phyloP scores from a whole-genome alignment of 2,329 filamentous ascomycete genomes.

The Epichloe elymi region DNA sequence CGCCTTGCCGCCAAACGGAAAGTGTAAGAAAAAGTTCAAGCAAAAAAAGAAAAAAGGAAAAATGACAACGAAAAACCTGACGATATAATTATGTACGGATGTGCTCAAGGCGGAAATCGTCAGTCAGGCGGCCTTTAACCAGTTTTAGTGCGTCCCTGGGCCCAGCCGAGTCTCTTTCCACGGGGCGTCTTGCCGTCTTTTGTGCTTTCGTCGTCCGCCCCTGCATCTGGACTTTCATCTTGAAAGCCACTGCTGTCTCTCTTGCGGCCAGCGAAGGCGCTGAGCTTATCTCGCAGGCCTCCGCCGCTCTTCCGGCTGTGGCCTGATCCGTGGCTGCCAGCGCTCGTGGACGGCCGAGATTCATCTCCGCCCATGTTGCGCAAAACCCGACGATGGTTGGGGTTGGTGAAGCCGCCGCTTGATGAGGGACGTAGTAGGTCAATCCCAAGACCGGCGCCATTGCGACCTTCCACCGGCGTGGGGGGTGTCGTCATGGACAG shows the following conservation, averaged over 20 bases:
- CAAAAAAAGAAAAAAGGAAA: too few relatives aligned
- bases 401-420: conserved; percentile 16
- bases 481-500: conserved; percentile 35
- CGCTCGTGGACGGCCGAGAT: conserved; percentile 20
- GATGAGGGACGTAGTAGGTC: conserved; percentile 21
- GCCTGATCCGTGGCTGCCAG: conserved; percentile 13
- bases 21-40: too few relatives aligned
- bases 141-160: conserved; percentile 10
- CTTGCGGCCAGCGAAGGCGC: conserved; percentile 19
- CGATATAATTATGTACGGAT: too few relatives aligned
- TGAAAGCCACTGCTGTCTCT: conserved; percentile 11
- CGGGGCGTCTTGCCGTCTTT: conserved; percentile 5
- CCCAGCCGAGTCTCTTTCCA: conserved; percentile 6
- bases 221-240: conserved; percentile 10
- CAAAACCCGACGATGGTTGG: conserved; percentile 8
- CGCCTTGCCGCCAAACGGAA: too few relatives aligned
- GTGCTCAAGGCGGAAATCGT: too few relatives aligned
- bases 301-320: conserved; percentile 17
- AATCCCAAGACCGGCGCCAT: conserved; percentile 13
- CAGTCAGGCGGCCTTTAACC: conserved; percentile 4
- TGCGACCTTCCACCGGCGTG: conserved; percentile 23
- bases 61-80: too few relatives aligned
- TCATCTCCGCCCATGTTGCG: conserved; percentile 9
- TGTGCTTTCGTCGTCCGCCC: conserved; percentile 10
- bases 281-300: conserved; percentile 23